phyloP scores from a whole-genome alignment of 208 protist species.

The Herpetomonas samuelpessoai region DNA sequence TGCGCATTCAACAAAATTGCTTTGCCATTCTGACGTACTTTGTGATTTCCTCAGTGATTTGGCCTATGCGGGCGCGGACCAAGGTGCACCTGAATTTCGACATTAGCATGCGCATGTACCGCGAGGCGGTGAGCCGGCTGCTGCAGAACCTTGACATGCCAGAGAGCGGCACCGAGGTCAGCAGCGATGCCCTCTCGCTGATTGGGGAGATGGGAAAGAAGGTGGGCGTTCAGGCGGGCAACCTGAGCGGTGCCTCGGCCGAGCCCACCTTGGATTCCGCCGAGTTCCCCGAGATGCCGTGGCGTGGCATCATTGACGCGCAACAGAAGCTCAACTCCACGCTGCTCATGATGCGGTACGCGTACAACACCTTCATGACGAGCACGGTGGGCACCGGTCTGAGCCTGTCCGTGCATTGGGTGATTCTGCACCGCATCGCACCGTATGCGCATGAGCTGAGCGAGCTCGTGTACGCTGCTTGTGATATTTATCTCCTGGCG shows the following conservation, averaged over 20 bases:
- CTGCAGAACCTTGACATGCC: constrained; percentile 83
- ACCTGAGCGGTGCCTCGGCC: constrained; percentile 43
- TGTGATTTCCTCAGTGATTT: constrained; percentile 69
- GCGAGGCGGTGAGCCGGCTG: constrained; percentile 61
- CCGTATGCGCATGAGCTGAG: constrained; percentile 59
- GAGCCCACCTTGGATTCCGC: constrained; percentile 80
- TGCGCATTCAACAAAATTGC: constrained; percentile 89
- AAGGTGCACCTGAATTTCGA: constrained; percentile 78
- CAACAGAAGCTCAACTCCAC: constrained; percentile 62
- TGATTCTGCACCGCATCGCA: constrained; percentile 76
- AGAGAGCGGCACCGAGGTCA: constrained; percentile 63
- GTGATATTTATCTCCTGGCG: constrained; percentile 74
- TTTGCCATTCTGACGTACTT: constrained; percentile 90
- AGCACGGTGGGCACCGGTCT: constrained; percentile 37
- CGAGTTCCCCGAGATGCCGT: constrained; percentile 70
- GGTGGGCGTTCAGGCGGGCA: constrained; percentile 39
- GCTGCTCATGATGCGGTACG: constrained; percentile 79
- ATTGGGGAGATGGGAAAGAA: constrained; percentile 58
- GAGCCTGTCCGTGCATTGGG: constrained; percentile 78
- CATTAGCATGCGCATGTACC: constrained; percentile 59
- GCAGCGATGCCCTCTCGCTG: constrained; percentile 33
- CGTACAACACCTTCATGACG: constrained; percentile 82
- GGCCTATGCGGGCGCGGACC: constrained; percentile 68
- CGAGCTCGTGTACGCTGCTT: constrained; percentile 63
- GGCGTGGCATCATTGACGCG: constrained; percentile 48